A percentile compares a stretch with the other conserved stretches of the same genome.
These are phyloP conservation scores for Rhodotorula sp. DNA, from an alignment of 1,284 basidiomycete genomes.

Conservation along the genomic window DNA sequence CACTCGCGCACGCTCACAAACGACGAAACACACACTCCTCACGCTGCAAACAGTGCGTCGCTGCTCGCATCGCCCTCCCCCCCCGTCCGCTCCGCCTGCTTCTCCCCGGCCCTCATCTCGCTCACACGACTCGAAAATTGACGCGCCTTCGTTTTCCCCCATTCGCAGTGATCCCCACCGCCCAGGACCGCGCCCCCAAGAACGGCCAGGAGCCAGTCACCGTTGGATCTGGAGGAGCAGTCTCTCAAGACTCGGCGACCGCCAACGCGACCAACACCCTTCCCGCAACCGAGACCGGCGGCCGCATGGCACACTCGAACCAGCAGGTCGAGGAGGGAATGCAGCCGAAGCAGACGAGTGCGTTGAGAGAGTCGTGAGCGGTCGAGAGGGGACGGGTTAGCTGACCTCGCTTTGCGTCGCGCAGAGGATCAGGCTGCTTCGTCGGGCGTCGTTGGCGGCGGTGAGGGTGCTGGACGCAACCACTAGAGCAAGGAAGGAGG, in stretches of 20 bases:
- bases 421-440: slow-evolving; percentile 1
- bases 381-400: not conserved
- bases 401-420: not conserved
- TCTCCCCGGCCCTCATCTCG: not conserved
- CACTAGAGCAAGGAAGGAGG: not conserved
- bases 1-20: too few relatives aligned
- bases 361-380: not conserved
- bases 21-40: too few relatives aligned
- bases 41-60: too few relatives aligned
- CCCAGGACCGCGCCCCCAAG: slow-evolving; percentile 12
- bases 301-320: slow-evolving; percentile 8
- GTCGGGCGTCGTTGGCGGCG: not conserved
- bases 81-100: too few relatives aligned
- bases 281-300: slow-evolving; percentile 10
- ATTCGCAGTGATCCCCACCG: slow-evolving; percentile 13
- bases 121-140: not conserved
- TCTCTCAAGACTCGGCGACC: not conserved
- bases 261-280: slow-evolving; percentile 13
- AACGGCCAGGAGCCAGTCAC: slow-evolving; percentile 10
- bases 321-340: slow-evolving; percentile 11
- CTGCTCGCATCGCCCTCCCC: too few relatives aligned
- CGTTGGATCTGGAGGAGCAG: slow-evolving; percentile 14
- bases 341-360: slow-evolving; percentile 7
- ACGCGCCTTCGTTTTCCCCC: not conserved
- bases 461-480: slow-evolving; percentile 1